Evolutionary conservation across 179 eudicot species (phyloP).

Genomic region (Silene coronaria): DNA sequence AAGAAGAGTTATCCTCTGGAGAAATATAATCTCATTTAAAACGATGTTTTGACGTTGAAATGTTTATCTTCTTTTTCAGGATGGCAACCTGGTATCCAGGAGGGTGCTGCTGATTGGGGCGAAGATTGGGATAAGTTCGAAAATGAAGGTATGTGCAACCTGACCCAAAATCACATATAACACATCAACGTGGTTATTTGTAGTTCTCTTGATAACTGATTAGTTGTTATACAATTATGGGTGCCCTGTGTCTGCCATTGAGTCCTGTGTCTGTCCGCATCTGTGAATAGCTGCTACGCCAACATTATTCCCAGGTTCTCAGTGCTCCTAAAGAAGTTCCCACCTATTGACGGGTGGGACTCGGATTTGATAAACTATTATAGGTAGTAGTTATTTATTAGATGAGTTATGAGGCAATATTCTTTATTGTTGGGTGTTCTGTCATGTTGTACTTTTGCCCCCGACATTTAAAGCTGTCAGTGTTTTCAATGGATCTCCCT

Average conservation of each 20-base stretch:
- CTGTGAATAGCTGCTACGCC: neutral
- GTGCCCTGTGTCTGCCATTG: neutral
- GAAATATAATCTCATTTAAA: neutral
- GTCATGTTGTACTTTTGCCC: too few relatives aligned
- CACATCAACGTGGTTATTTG: neutral
- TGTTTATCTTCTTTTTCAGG: conserved; percentile 37
- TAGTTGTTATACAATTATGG: neutral
- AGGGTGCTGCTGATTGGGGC: conserved; percentile 90
- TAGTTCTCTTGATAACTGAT: neutral
- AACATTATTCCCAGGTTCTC: neutral
- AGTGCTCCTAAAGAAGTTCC: neutral
- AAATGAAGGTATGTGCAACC: conserved; percentile 68
- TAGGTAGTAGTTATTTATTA: too few relatives aligned
- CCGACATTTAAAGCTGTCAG: too few relatives aligned
- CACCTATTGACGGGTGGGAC: neutral
- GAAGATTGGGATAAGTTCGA: conserved; percentile 94
- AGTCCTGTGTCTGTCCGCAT: neutral
- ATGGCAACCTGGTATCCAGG: conserved; percentile 96
- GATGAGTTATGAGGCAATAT: too few relatives aligned
- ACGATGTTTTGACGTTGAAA: neutral
- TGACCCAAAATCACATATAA: neutral
- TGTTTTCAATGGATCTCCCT: too few relatives aligned
- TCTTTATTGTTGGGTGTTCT: too few relatives aligned
- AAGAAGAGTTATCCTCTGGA: neutral
- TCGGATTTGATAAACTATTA: too few relatives aligned